Evolutionary conservation across 2,329 filamentous ascomycete genomes (phyloP).

Genomic region (Diaporthe sp.): DNA sequence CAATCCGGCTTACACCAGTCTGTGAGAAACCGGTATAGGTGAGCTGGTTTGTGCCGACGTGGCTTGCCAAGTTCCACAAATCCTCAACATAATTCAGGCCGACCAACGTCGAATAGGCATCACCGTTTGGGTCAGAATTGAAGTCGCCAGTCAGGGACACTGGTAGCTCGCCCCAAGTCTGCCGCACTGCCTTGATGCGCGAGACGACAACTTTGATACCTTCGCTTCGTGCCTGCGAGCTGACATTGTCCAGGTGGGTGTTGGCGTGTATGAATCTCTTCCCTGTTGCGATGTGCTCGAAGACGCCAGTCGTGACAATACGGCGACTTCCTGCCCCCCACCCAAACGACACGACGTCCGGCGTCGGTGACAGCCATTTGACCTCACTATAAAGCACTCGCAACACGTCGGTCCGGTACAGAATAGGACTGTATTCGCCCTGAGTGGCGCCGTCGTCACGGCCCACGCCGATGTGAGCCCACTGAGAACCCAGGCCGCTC

Average conservation of each 20-base stretch:
- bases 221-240: constrained; percentile 57
- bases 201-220: constrained; percentile 61
- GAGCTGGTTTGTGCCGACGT: constrained; percentile 56
- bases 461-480: constrained; percentile 69
- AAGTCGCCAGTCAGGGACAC: constrained; percentile 61
- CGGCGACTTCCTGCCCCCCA: constrained; percentile 65
- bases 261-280: constrained; percentile 60
- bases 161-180: constrained; percentile 44
- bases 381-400: constrained; percentile 65
- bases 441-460: constrained; percentile 69
- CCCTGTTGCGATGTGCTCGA: constrained; percentile 57
- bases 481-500: constrained; percentile 58
- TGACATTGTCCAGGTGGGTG: constrained; percentile 68
- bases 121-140: constrained; percentile 56
- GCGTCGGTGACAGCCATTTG: constrained; percentile 75
- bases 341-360: constrained; percentile 67
- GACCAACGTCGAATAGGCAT: constrained; percentile 58
- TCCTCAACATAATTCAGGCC: constrained; percentile 40
- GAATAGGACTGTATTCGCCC: constrained; percentile 79
- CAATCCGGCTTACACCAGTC: constrained; percentile 52
- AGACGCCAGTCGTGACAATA: constrained; percentile 64
- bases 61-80: constrained; percentile 45
- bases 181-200: constrained; percentile 49
- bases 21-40: constrained; percentile 61
- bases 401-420: constrained; percentile 72